Evolutionary conservation across 1,284 basidiomycete species (phyloP).

Genomic region (Athelia psychrophila): DNA sequence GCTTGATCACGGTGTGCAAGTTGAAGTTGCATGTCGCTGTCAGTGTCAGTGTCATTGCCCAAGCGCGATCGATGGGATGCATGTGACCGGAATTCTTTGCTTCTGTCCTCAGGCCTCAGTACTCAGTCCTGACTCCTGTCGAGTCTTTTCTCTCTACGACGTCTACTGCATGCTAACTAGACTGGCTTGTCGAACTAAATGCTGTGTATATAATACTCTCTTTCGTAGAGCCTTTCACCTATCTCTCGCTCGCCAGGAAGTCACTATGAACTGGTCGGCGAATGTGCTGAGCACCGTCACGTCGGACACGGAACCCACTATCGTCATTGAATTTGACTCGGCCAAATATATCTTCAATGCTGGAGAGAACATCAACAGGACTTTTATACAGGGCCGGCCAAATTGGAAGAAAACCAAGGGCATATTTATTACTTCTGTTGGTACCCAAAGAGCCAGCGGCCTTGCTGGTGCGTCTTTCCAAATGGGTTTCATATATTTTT

Average conservation of each 20-base stretch:
- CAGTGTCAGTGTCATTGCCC: no score
- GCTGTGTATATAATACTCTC: background rate
- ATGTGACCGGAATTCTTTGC: no score
- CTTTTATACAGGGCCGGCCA: conserved; percentile 65
- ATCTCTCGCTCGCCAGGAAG: background rate
- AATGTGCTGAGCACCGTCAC: conserved; percentile 54
- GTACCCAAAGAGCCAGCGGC: conserved; percentile 61
- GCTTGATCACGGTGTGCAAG: no score
- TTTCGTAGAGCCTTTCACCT: background rate
- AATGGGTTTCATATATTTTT: conserved; percentile 1
- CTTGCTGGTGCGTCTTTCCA: conserved; percentile 55
- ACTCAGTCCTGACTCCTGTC: no score
- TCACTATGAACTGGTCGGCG: conserved; percentile 57
- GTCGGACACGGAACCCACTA: conserved; percentile 76
- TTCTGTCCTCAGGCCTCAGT: no score
- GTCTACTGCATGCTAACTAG: background rate
- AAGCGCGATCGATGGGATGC: no score
- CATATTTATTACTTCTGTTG: conserved; percentile 72
- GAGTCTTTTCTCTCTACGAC: no score
- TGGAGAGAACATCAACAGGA: conserved; percentile 77
- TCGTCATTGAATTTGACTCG: conserved; percentile 74
- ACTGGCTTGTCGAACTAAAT: background rate
- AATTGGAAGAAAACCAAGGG: conserved; percentile 65
- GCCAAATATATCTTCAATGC: conserved; percentile 86
- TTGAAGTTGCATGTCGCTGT: no score